These are phyloP conservation scores for Xylaria sp. DNA, from an alignment of 2,329 filamentous ascomycete genomes.

Conservation along the genomic window DNA sequence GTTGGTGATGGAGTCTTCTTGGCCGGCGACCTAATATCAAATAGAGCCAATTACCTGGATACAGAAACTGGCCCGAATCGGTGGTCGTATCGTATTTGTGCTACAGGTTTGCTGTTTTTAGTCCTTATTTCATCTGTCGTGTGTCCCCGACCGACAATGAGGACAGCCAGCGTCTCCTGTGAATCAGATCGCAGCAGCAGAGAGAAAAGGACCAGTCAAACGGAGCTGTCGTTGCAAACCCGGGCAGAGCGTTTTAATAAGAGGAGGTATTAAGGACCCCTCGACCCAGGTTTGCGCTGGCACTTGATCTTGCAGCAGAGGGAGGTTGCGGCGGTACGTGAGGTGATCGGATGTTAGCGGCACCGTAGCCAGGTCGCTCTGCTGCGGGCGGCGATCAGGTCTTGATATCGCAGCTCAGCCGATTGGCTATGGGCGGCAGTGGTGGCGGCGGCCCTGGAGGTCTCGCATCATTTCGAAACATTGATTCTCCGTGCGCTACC, in stretches of 20 bases:
- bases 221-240: slow-evolving; percentile 16
- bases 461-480: not conserved
- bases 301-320: not conserved
- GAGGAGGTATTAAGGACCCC: slow-evolving; percentile 23
- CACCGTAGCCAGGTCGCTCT: not conserved
- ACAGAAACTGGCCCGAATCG: not conserved
- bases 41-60: no score
- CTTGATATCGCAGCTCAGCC: slow-evolving; percentile 14
- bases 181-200: slow-evolving; percentile 4
- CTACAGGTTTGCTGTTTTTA: no score
- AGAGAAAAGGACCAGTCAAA: slow-evolving; percentile 2
- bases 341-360: not conserved
- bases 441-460: not conserved
- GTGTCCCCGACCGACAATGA: not conserved
- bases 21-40: not conserved
- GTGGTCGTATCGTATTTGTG: not conserved
- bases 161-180: slow-evolving; percentile 8
- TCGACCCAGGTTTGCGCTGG: not conserved
- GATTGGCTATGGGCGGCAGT: slow-evolving; percentile 12
- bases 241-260: slow-evolving; percentile 30
- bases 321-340: not conserved
- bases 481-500: not conserved
- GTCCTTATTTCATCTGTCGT: not conserved
- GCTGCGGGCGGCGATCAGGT: not conserved
- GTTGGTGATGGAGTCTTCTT: not conserved